Evolutionary conservation across 2,329 filamentous ascomycete genomes (phyloP).

Genomic region (Pseudopithomyces maydicus): DNA sequence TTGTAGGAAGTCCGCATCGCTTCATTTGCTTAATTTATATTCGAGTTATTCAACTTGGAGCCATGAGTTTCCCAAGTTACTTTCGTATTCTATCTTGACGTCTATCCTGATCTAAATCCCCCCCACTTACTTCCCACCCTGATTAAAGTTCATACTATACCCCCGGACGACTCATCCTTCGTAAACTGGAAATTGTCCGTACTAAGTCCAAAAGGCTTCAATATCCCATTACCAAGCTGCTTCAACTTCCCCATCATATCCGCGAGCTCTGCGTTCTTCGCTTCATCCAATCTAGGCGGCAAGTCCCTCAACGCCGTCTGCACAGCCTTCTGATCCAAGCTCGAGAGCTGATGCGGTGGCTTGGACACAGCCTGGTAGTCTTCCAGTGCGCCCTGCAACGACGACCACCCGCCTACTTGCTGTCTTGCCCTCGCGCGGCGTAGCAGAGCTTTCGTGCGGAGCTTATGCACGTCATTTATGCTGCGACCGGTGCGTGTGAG

Average conservation of each 20-base stretch:
- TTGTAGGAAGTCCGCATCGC: too few relatives aligned
- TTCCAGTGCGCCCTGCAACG: slow-evolving; percentile 75
- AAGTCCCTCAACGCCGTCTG: slow-evolving; percentile 68
- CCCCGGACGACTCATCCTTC: slow-evolving; percentile 89
- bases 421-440: slow-evolving; percentile 75
- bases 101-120: not conserved
- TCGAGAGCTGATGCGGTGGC: slow-evolving; percentile 63
- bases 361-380: slow-evolving; percentile 74
- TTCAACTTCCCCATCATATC: slow-evolving; percentile 99
- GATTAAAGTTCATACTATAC: slow-evolving; percentile 89
- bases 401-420: slow-evolving; percentile 77
- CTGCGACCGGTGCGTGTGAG: slow-evolving; percentile 34
- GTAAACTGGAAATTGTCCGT: slow-evolving; percentile 95
- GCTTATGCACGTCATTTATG: slow-evolving; percentile 70
- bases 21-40: too few relatives aligned
- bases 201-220: slow-evolving; percentile 91
- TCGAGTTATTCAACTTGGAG: too few relatives aligned
- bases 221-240: slow-evolving; percentile 84
- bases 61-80: too few relatives aligned
- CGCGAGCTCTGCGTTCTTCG: slow-evolving; percentile 84
- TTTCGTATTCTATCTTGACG: not conserved
- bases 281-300: slow-evolving; percentile 72
- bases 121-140: slow-evolving; percentile 30
- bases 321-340: slow-evolving; percentile 71
- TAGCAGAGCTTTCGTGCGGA: slow-evolving; percentile 82